Percentiles rank a stretch among this genome's conserved stretches.
Conservation (phyloP, 768 basidiomycete genomes). For the Auriscalpium vulgare region DNA sequence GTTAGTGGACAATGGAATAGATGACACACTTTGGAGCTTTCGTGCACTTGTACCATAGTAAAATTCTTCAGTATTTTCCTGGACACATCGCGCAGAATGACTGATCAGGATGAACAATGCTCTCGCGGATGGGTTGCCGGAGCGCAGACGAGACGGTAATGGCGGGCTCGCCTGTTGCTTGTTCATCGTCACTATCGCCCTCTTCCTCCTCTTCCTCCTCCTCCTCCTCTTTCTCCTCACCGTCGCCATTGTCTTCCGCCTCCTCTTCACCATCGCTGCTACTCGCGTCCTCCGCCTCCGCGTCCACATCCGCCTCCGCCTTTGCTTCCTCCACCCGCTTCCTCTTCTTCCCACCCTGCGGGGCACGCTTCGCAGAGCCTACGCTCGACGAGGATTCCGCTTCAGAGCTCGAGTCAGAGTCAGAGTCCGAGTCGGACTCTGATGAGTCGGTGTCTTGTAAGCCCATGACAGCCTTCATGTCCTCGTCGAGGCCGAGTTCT, state of each 20-base stretch:
- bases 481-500: conserved; percentile 54
- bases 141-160: conserved; percentile 55
- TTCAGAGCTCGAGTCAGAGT: conserved; percentile 15
- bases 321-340: conserved; percentile 4
- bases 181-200: conserved; percentile 20
- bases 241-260: conserved; percentile 18
- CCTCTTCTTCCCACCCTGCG: background rate
- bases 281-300: conserved; percentile 27
- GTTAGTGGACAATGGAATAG: conserved; percentile 10
- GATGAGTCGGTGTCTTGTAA: conserved; percentile 72
- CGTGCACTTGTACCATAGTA: conserved; percentile 50
- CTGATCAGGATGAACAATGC: conserved; percentile 36
- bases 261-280: conserved; percentile 15
- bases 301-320: background rate
- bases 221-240: conserved; percentile 10
- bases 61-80: conserved; percentile 55
- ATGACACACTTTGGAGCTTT: conserved; percentile 53
- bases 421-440: conserved; percentile 49
- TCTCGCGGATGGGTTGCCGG: conserved; percentile 48
- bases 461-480: conserved; percentile 56
- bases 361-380: background rate
- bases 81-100: conserved; percentile 64
- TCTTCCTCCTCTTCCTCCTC: conserved; percentile 16
- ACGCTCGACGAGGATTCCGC: background rate
- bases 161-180: conserved; percentile 22